phyloP scores from a whole-genome alignment of 768 basidiomycete genomes.

The Leccinum incarnatum region DNA sequence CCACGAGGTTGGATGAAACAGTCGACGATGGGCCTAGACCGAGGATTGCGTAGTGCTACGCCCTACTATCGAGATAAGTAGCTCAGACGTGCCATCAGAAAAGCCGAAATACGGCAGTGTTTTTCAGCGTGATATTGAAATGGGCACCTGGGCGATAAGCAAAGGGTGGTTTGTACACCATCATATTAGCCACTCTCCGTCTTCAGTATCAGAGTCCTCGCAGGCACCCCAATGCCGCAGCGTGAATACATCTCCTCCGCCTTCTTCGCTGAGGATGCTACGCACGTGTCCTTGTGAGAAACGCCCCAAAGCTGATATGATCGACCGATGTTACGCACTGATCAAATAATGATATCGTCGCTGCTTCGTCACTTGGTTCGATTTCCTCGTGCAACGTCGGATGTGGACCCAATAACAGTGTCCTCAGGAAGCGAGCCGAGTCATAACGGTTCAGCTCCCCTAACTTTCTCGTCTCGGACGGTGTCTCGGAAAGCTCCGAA shows the following conservation, averaged over 20 bases:
- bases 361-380: constrained; percentile 40
- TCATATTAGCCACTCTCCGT: constrained; percentile 23
- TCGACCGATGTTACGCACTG: constrained; percentile 46
- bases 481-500: constrained; percentile 44
- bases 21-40: background rate
- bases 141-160: background rate
- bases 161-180: constrained; percentile 5
- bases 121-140: background rate
- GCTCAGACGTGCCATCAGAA: background rate
- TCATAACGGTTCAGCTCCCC: constrained; percentile 36
- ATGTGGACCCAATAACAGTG: constrained; percentile 30
- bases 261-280: constrained; percentile 62
- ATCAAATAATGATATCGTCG: constrained; percentile 67
- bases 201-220: constrained; percentile 26
- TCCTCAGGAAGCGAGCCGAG: constrained; percentile 36
- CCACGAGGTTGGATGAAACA: background rate
- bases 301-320: background rate
- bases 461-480: constrained; percentile 47
- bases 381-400: constrained; percentile 28
- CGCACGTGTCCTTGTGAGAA: constrained; percentile 9
- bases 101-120: background rate
- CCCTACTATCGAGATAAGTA: background rate
- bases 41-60: background rate
- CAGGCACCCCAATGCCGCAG: constrained; percentile 39
- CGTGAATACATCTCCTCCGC: constrained; percentile 53